Base-by-base conservation (phyloP, 2,329 filamentous ascomycete species). In the Talaromyces pinophilus region DNA sequence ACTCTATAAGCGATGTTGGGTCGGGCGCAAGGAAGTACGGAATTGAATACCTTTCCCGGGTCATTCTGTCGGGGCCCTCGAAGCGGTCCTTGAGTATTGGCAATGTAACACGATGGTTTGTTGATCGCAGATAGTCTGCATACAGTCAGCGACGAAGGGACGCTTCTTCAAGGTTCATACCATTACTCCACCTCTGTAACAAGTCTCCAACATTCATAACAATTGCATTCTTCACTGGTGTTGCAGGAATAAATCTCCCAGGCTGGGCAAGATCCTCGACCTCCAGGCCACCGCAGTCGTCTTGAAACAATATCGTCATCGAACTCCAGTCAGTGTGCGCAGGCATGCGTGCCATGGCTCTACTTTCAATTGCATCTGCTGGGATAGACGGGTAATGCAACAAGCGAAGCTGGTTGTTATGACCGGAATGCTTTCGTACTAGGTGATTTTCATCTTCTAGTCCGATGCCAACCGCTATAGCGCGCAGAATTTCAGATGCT, bases 11-110 rank as follows among this genome's bases (percentile, higher is more conserved):
- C 3, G 80, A 76, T 52, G 82, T 77, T 2, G 80, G 77, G 68
- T 86, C 82, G 0, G 85, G 83, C 5, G 78, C 75, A 38, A 87
- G 78, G 64, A 88, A 88, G 71, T 87, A 88, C 0, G 86, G 85
- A 62, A 88, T 88, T 8, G 86, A 88, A 68, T 86, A 88, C 15
- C 86, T 76, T 22, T 82, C 79, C 38, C 77, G 75, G 17, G 48
- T 28, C 48, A 52, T 82, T 3, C 77, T 72, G 15, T 80, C 72
- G 1, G 72, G 71, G 1, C 77, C 80, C 54, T 73, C 76, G 66
- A 74, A 79, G 19, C 79, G 48, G 67, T 81, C 76, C 10, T 75
- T 70, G 0, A 76, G 48, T 30, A 70, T 1, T 15, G 84, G 83
- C 3, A 83, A 70, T 1, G 78, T 80, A 2, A 87, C 85, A 2